A percentile compares a stretch with the other conserved stretches of the same genome.
Conservation (phyloP, 768 basidiomycete species). For the Omphalotus guepiniiformis region DNA sequence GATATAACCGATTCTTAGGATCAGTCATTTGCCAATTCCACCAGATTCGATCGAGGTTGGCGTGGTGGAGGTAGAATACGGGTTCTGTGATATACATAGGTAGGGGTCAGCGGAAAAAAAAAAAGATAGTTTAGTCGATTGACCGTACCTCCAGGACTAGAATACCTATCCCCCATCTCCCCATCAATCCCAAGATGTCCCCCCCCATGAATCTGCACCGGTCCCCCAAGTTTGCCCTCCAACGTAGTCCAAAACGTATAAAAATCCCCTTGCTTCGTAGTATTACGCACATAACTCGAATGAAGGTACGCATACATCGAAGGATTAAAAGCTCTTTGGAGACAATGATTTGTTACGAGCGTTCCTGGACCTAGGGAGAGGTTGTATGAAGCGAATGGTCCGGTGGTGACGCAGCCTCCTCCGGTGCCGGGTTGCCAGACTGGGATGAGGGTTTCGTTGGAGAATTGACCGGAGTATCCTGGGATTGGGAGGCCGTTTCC, state of each 20-base stretch:
- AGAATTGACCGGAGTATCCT: no score
- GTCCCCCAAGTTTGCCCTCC: conserved; percentile 28
- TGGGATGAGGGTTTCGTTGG: no score
- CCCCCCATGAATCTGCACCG: conserved; percentile 27
- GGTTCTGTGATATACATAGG: no score
- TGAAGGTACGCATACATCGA: conserved; percentile 15
- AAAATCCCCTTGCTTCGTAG: conserved; percentile 22
- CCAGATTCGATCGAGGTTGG: no score
- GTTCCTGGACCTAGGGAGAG: conserved; percentile 32
- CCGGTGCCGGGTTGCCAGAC: no score
- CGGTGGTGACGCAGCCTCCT: no score
- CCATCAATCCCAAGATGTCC: conserved; percentile 35
- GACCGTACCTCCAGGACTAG: conserved; percentile 36
- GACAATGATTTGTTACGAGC: conserved; percentile 26
- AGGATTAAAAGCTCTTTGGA: conserved; percentile 29
- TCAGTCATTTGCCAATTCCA: no score
- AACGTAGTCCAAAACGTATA: conserved; percentile 32
- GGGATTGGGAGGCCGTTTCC: no score
- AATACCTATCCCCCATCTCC: conserved; percentile 29
- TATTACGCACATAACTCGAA: conserved; percentile 17
- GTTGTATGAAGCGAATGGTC: conserved; percentile 31
- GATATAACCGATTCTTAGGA: no score
- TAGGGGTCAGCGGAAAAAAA: no score
- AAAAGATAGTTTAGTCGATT: no score
- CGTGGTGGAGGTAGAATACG: no score